Evolutionary conservation across 176 grass and related monocot species (phyloP), one percentile per base, ranked within the genome.

Genomic region (Microstegium vimineum): DNA sequence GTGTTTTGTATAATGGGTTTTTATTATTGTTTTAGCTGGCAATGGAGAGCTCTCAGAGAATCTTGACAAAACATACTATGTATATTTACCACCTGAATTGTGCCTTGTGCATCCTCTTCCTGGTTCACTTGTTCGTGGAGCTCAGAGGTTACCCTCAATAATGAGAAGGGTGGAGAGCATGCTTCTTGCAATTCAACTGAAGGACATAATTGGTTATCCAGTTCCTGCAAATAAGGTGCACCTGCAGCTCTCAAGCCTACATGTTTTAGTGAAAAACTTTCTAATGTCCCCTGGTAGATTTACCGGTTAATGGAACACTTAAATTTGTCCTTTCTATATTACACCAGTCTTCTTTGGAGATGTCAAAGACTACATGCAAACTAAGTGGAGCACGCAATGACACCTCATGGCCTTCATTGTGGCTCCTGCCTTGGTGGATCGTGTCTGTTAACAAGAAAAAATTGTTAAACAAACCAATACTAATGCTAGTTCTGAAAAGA

Each of bases 161-260:
- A 95, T 99, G 96, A 92, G 91, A 82, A 92, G 96, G 82, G 93
- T 99, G 31, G 96, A 99, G 85, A 95, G 91, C 87, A 91, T 99
- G 91, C 89, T 99, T 91, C 96, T 99, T 84, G 93, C 96, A 13
- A 82, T 99, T 99, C 91, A 99, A 74, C 84, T 99, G 66, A 99
- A 95, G 87, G 89, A 99, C 66, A 87, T 72, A 82, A 99, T 99
- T 62, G 92, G 84, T 83, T 99, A 90, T 84, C 87, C 93, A 80
- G 93, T 99, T 85, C 90, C 93, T 31, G 89, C 93, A 83, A 52
- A 76, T 31, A 92, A 90, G 87, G 96, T 99, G 92, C 73, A 85
- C 25, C 30, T 43, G n/a, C 64, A 33, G 27, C 40, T 49, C 65
- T 27, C 70, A 38, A n/a, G 5, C 31, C 16, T 66, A 2, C 42